Evolutionary conservation across 1,284 basidiomycete genomes (phyloP), one percentile per base, ranked within the genome.

Genomic region (Rhodotorula sp.): DNA sequence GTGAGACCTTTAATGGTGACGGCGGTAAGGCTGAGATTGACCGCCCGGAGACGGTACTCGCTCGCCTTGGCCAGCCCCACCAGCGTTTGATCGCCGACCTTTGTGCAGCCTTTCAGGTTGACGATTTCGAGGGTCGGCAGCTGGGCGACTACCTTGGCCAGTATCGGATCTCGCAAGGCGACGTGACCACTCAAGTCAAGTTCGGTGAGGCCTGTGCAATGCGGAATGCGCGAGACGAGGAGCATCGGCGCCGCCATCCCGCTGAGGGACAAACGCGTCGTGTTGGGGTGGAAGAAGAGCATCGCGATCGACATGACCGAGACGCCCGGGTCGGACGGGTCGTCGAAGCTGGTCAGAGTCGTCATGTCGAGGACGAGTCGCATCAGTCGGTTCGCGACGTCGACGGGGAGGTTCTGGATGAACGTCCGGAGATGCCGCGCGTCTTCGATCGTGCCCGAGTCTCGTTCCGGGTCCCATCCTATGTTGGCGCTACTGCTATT

Each of bases 11-110:
- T 75, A 3, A 69, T 59, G 15, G 66, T 76, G 12, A 76, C 77
- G 10, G 77, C 77, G 23, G 76, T 77, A 34, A 77, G 66, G 16
- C 70, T 71, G 3, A 79, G 64, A 50, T 79, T 78, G 31, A 67
- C 71, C 6, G 47, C 28, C 18, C 52, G 62, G 19, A 79, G 57
- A 18, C 66, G 61, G 10, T 60, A 52, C n/a, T 70, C 69, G 34
- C 73, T 66, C 19, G 69, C 71, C 55, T 69, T 69, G 10, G 71
- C 66, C 15, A 78, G 48, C 18, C 74, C 77, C 7, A 75, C 64
- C 19, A 78, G 49, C 18, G 65, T 64, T 23, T 63, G 67, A 50
- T 79, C 77, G 57, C 78, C 78, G 52, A 77, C 70, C 45, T 72
- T 71, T 0, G 72, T 75, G 45, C 76, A 78, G 2, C 75, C 75